Evolutionary conservation across 371 early-diverging fungal genomes (phyloP), one percentile per base, ranked within the genome.

Genomic region (Mortierella sp.): DNA sequence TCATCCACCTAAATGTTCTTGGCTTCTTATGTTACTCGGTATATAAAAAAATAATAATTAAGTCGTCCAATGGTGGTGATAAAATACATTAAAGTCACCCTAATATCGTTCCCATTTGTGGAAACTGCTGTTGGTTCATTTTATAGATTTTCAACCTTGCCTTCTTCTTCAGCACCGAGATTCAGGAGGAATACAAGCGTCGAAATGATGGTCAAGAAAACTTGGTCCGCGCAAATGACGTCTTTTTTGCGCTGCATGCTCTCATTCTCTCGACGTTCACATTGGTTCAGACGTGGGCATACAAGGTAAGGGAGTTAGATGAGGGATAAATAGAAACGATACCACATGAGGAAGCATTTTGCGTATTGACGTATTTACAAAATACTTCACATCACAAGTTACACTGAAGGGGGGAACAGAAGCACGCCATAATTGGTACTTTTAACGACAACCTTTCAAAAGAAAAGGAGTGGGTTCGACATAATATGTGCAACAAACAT

Each of bases 11-110:
- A 74, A 97, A 97, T 78, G 88, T 95, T 24, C 83, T 90, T 37
- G 97, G 98, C 6, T 98, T 98, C 64, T 54, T 90, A 0, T 96
- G 94, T 83, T 97, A 97, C 70, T 87, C 95, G 61, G 89, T 93
- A 87, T 62, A 67, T 5, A 45, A 2, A n/a, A 8, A 10, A 4
- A n/a, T n/a, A 37, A n/a, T 1, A n/a, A 16, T 28, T 9, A 52
- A 39, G 43, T 43, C 16, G 43, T 8, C 20, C n/a, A 22, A 28
- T 24, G 22, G 30, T 35, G 16, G 30, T 59, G 62, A 39, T 22
- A 11, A 40, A 40, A 40, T 11, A 2, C 58, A 30, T 20, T 35
- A 6, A 35, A 35, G 35, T 35, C 6, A 35, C 18, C 6, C 59
- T 30, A 59, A 30, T 35, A 35, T 35, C 35, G 35, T 35, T 35